These are phyloP conservation scores for Abrus precatorius DNA, from an alignment of 306 rosid genomes.

Conservation along the genomic window DNA sequence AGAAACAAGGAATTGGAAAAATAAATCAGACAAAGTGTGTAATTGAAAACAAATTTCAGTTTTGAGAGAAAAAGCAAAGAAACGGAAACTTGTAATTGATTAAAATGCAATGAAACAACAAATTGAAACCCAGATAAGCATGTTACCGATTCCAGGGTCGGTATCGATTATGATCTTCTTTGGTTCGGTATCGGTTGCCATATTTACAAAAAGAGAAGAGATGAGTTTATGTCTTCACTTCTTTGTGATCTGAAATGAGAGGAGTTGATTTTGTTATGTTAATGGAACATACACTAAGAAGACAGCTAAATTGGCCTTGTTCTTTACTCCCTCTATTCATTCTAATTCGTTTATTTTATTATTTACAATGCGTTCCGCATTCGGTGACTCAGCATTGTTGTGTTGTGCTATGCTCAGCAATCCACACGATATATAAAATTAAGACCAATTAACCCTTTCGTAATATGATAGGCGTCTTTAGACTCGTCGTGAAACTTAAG, in stretches of 20 bases:
- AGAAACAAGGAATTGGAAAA: slow-evolving; percentile 41
- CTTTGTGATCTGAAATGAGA: background rate
- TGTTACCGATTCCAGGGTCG: slow-evolving; percentile 92
- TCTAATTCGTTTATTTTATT: background rate
- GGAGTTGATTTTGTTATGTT: background rate
- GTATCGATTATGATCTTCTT: slow-evolving; percentile 96
- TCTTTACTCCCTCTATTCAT: too few relatives aligned
- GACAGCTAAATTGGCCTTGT: background rate
- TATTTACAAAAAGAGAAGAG: background rate
- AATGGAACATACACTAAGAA: background rate
- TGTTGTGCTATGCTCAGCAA: background rate
- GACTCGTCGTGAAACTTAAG: background rate
- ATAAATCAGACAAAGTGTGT: background rate
- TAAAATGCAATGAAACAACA: background rate
- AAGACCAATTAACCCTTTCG: background rate
- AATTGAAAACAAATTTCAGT: background rate
- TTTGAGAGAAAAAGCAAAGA: background rate
- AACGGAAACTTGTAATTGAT: background rate
- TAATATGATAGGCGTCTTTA: background rate
- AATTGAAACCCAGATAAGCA: background rate
- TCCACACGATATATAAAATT: background rate
- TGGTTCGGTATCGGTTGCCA: slow-evolving; percentile 57
- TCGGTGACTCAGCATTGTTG: background rate
- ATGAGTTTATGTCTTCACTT: background rate
- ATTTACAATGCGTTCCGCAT: background rate